These are phyloP conservation scores for Fusarium zealandicum DNA, from an alignment of 2,329 filamentous ascomycete species.

Conservation along the genomic window DNA sequence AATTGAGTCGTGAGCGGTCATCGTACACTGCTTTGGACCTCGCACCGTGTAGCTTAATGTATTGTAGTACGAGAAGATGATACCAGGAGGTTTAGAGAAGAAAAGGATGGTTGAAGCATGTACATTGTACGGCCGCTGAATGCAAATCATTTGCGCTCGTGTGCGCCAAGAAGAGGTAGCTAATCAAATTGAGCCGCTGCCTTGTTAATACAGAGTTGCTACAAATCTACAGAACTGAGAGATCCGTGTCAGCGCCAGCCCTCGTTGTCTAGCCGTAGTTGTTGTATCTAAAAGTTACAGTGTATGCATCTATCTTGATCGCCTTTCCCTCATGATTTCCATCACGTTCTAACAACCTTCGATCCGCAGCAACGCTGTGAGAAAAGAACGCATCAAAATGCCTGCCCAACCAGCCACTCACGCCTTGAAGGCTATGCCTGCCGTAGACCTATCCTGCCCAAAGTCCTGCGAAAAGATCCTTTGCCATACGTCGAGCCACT, in stretches of 20 bases:
- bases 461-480: constrained; percentile 68
- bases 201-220: not conserved
- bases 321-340: not conserved
- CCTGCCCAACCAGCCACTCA: constrained; percentile 27
- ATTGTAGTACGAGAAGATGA: constrained; percentile 29
- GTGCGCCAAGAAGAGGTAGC: not conserved
- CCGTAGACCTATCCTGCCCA: constrained; percentile 43
- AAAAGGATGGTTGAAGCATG: not conserved
- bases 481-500: constrained; percentile 79
- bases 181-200: constrained; percentile 1
- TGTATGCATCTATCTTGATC: not conserved
- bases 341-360: not conserved
- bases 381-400: not conserved
- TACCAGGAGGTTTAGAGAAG: constrained; percentile 15
- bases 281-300: too few species aligned
- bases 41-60: constrained; percentile 30
- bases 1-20: constrained; percentile 9
- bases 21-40: constrained; percentile 12
- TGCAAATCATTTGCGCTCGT: not conserved
- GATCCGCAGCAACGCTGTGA: not conserved
- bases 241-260: not conserved
- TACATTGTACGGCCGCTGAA: constrained; percentile 10
- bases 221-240: not conserved
- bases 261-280: too few species aligned
- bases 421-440: constrained; percentile 41